Evolutionary conservation across 768 basidiomycete species (phyloP), one percentile per base, ranked within the genome.

Genomic region (Leccinum fibrillosum): DNA sequence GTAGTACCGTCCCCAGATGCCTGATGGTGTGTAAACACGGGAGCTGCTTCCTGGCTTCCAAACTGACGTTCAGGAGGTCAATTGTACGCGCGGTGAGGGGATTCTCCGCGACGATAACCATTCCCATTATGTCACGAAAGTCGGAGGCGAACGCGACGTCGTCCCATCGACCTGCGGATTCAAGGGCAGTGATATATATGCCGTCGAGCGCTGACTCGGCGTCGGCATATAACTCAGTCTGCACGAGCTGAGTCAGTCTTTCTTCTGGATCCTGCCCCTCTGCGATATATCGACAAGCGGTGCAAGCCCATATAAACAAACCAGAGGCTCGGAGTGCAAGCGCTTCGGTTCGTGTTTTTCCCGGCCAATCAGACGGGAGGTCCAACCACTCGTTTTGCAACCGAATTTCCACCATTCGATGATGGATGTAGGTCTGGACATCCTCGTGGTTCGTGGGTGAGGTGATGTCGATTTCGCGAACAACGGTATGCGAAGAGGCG

Each of bases 241-340:
- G 52, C 2, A 70, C 60, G 26, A 72, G 67, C 32, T 65, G 62
- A 11, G 67, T 52, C 34, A 72, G 62, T 34, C 72, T 61, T 53
- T 74, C 71, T 25, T 65, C 64, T 8, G 72, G 71, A 37, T 72
- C 64, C 54, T 72, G 72, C 0, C 67, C 65, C 17, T 61, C 67
- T 49, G 72, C 70, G 54, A 72, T 57, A 21, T 74, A 74, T 21
- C 62, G 64, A 59, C 72, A 72, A 6, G 73, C 73, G 11, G 72
- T 74, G 15, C 53, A 64, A 10, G 73, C 73, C 71, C 72, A 73
- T 42, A 73, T 62, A 49, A 74, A 74, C 32, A 73, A 62, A 3
- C 72, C 72, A 44, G 66, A 73, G 11, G 72, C 71, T 19, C 72
- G 72, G 12, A 67, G 49, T 1, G 60, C 53, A 3, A 72, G 64